Evolutionary conservation across 202 grass and related monocot species (phyloP).

Genomic region (Panicum virgatum): DNA sequence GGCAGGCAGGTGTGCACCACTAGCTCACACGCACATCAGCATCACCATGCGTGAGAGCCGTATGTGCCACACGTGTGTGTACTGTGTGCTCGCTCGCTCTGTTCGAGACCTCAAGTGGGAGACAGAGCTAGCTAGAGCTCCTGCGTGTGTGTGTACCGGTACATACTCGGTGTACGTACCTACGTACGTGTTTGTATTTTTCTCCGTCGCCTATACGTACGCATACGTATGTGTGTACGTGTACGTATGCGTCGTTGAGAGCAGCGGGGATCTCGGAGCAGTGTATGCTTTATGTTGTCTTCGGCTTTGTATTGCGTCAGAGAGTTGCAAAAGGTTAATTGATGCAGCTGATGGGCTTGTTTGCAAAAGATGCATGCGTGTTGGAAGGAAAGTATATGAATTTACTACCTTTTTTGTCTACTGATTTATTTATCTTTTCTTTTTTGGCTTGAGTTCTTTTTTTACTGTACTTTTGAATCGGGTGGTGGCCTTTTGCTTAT

Average conservation of each 20-base stretch:
- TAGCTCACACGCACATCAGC: not conserved
- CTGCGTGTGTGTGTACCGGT: slow-evolving; percentile 20
- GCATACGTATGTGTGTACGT: no score
- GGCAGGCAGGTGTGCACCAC: not conserved
- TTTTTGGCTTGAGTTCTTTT: not conserved
- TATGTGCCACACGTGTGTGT: not conserved
- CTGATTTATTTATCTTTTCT: not conserved
- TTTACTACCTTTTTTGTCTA: not conserved
- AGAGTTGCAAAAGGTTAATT: not conserved
- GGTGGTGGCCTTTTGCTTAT: no score
- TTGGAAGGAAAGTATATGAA: no score
- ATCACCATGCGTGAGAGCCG: not conserved
- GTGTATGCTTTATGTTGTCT: not conserved
- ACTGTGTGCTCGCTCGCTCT: slow-evolving; percentile 19
- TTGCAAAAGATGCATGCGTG: not conserved
- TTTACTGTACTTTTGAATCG: not conserved
- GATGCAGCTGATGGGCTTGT: slow-evolving; percentile 22
- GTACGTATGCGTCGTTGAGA: not conserved
- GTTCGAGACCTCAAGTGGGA: slow-evolving; percentile 8
- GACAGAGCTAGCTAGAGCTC: slow-evolving; percentile 24
- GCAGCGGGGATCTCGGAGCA: slow-evolving; percentile 7
- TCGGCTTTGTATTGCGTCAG: slow-evolving; percentile 28
- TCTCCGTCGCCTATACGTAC: not conserved
- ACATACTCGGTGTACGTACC: slow-evolving; percentile 18
- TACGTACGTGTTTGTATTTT: slow-evolving; percentile 13